Evolutionary conservation across 176 grass and related monocot species (phyloP).

Genomic region (Rhynchospora tenuis): DNA sequence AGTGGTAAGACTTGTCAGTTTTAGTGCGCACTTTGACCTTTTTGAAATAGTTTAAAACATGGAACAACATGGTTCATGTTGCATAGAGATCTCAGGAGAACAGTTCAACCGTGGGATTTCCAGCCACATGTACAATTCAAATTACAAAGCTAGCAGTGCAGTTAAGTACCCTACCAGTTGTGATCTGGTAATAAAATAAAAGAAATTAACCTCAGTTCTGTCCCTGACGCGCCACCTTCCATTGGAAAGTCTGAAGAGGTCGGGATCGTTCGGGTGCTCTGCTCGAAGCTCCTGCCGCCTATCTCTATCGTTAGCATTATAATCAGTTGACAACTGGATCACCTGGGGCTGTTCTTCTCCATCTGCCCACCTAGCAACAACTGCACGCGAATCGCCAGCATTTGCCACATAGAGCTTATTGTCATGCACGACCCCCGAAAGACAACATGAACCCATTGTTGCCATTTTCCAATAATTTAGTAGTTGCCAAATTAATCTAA

Average conservation of each 20-base stretch:
- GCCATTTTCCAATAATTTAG: not conserved
- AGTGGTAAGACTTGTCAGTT: no score
- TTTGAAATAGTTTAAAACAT: no score
- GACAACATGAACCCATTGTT: slow-evolving; percentile 30
- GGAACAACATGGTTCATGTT: no score
- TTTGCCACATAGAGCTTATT: slow-evolving; percentile 34
- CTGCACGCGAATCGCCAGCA: slow-evolving; percentile 33
- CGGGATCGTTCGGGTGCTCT: slow-evolving; percentile 22
- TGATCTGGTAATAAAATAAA: not conserved
- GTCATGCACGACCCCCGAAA: slow-evolving; percentile 25
- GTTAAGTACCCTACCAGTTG: not conserved
- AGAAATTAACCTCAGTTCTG: slow-evolving; percentile 21
- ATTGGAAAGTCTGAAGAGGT: slow-evolving; percentile 3
- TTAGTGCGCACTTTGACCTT: no score
- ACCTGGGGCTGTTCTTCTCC: not conserved
- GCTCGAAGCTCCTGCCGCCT: slow-evolving; percentile 17
- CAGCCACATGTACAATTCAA: no score
- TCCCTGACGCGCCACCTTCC: slow-evolving; percentile 33
- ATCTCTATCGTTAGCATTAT: slow-evolving; percentile 21
- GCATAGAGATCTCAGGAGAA: no score
- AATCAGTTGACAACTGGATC: slow-evolving; percentile 19
- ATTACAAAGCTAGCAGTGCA: not conserved
- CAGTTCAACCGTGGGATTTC: no score
- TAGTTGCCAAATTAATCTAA: slow-evolving; percentile 1
- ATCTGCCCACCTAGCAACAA: slow-evolving; percentile 10